Conservation (phyloP, 345 rosid genomes). For the Gossypium stocksii region DNA sequence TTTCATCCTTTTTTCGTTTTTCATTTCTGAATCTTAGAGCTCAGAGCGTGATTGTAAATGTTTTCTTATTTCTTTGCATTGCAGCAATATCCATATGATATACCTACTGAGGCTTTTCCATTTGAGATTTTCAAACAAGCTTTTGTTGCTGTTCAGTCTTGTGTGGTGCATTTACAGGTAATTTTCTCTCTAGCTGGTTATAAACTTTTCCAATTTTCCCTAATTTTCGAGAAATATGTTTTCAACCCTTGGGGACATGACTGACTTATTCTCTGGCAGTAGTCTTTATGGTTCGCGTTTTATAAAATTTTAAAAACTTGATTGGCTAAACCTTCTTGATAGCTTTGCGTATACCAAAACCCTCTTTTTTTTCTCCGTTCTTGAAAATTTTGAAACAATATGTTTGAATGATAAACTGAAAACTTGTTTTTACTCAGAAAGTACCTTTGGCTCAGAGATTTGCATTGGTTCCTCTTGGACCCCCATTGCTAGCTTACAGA, state of each 20-base stretch:
- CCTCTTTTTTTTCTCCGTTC: not conserved
- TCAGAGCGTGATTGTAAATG: not conserved
- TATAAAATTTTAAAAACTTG: not conserved
- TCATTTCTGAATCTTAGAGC: conserved; percentile 2
- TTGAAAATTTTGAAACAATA: not conserved
- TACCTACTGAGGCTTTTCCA: conserved; percentile 91
- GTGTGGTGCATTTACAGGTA: conserved; percentile 97
- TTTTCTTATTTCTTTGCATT: conserved; percentile 20
- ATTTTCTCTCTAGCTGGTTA: not conserved
- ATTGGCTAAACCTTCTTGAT: conserved; percentile 2
- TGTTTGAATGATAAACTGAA: conserved; percentile 13
- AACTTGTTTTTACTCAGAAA: conserved; percentile 52
- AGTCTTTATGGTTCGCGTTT: not conserved
- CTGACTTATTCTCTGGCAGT: not conserved
- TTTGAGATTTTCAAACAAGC: conserved; percentile 97
- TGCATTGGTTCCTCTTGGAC: conserved; percentile 98
- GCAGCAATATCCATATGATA: conserved; percentile 97
- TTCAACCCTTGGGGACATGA: not conserved
- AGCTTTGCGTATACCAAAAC: not conserved
- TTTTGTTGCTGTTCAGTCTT: conserved; percentile 93
- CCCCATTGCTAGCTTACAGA: conserved; percentile 85
- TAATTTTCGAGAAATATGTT: not conserved
- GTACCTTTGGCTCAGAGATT: conserved; percentile 93
- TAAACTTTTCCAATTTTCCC: not conserved
- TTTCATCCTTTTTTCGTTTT: conserved; percentile 8